Conservation (phyloP, 148 eudicot genomes). For the Amaranthus cruentus region DNA sequence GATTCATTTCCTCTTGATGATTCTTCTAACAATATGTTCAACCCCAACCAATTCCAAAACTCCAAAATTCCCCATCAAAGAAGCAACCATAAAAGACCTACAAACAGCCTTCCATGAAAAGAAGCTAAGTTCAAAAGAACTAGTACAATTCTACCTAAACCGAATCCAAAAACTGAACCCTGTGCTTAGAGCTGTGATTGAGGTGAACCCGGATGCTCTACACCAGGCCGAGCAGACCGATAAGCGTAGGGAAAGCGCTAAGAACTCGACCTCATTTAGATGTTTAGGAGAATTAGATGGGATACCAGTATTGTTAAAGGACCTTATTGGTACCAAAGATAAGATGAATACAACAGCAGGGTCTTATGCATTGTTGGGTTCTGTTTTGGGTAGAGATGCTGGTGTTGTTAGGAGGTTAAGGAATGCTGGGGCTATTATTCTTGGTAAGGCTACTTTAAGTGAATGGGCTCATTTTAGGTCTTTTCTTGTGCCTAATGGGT, state of each 20-base stretch:
- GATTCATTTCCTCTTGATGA: neutral
- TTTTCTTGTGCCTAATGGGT: constrained; percentile 15
- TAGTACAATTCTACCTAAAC: constrained; percentile 50
- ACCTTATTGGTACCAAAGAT: constrained; percentile 33
- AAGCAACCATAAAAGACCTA: constrained; percentile 42
- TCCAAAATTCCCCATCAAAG: constrained; percentile 31
- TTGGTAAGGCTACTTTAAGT: constrained; percentile 29
- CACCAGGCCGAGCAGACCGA: constrained; percentile 28
- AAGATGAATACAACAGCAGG: constrained; percentile 33
- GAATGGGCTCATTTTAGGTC: constrained; percentile 34
- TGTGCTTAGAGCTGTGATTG: constrained; percentile 29
- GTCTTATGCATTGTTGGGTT: constrained; percentile 33
- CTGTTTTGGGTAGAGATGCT: constrained; percentile 22
- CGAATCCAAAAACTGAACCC: constrained; percentile 48
- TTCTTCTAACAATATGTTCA: neutral
- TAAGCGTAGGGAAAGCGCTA: constrained; percentile 9
- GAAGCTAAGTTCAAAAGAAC: constrained; percentile 44
- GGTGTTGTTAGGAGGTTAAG: constrained; percentile 27
- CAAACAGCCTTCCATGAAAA: constrained; percentile 42
- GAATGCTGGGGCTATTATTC: constrained; percentile 28
- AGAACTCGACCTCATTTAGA: neutral
- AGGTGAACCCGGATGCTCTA: constrained; percentile 38
- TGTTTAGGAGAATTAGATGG: constrained; percentile 21
- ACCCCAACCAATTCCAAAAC: neutral
- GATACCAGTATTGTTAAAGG: constrained; percentile 37